phyloP scores from a whole-genome alignment of 345 rosid species.

The Rhodamnia rubescens region DNA sequence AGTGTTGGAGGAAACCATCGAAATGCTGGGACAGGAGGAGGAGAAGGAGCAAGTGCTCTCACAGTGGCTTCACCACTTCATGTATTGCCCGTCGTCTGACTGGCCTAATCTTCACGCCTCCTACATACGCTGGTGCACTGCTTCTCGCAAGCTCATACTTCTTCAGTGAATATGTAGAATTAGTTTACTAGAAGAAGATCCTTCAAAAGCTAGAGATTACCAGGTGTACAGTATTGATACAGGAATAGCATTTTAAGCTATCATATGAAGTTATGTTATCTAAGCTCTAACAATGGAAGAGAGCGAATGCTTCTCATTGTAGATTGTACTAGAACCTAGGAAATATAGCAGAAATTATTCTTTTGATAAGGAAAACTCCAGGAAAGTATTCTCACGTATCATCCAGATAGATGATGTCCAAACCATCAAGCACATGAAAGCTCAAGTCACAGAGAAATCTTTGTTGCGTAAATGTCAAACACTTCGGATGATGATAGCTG shows the following conservation, averaged over 20 bases:
- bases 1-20: conserved; percentile 49
- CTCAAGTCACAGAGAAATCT: conserved; percentile 24
- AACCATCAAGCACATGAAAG: background rate
- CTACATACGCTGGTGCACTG: conserved; percentile 55
- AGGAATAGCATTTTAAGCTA: background rate
- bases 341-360: background rate
- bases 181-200: background rate
- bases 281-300: background rate
- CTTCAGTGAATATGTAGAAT: background rate
- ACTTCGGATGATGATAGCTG: conserved; percentile 45
- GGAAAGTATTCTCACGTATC: background rate
- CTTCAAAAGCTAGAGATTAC: background rate
- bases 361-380: background rate
- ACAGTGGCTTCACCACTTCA: conserved; percentile 83
- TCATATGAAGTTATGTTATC: background rate
- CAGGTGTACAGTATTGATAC: background rate
- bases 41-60: conserved; percentile 69
- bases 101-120: conserved; percentile 77
- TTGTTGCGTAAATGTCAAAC: conserved; percentile 43
- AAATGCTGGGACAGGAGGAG: conserved; percentile 30
- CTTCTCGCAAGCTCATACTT: conserved; percentile 56
- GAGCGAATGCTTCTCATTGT: background rate
- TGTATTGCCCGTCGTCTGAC: conserved; percentile 52
- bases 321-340: background rate
- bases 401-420: background rate